Conservation (phyloP, 768 basidiomycete species). For the Lepiota brunneoincarnata region DNA sequence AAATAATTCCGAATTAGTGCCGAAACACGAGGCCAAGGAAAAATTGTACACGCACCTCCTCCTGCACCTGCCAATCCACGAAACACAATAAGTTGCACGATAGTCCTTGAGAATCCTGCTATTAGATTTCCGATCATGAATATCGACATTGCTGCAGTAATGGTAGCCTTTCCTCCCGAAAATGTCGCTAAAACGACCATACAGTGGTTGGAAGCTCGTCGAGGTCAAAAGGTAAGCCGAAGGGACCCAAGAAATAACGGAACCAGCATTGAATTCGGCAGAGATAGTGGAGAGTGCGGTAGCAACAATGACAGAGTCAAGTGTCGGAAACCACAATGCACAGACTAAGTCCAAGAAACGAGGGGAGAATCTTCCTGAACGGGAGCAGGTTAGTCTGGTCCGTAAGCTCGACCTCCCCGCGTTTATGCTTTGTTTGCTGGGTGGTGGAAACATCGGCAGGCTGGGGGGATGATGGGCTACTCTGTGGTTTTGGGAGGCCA, state of each 20-base stretch:
- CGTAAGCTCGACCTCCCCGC: constrained; percentile 26
- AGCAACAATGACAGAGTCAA: constrained; percentile 73
- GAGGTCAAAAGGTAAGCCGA: constrained; percentile 70
- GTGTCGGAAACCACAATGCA: constrained; percentile 59
- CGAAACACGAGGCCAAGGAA: neutral
- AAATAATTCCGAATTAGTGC: neutral
- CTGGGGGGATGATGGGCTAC: neutral
- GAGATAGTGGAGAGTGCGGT: constrained; percentile 76
- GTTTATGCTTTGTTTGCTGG: neutral
- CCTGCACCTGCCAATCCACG: constrained; percentile 69
- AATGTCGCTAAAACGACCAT: constrained; percentile 65
- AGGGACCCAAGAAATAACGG: constrained; percentile 68
- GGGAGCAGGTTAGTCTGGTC: constrained; percentile 80
- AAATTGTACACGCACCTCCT: constrained; percentile 37
- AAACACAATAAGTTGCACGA: constrained; percentile 67
- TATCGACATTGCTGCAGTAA: constrained; percentile 55
- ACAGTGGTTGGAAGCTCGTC: constrained; percentile 58
- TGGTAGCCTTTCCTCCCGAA: constrained; percentile 62
- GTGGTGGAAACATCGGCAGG: neutral
- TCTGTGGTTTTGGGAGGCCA: neutral
- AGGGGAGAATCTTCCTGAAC: constrained; percentile 56
- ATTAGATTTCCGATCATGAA: constrained; percentile 67
- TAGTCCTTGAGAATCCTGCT: constrained; percentile 63
- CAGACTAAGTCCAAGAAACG: constrained; percentile 58
- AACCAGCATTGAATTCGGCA: constrained; percentile 59